Evolutionary conservation across 1,284 basidiomycete species (phyloP), one percentile per base, ranked within the genome.

Genomic region (Cystobasidiaceae sp.): DNA sequence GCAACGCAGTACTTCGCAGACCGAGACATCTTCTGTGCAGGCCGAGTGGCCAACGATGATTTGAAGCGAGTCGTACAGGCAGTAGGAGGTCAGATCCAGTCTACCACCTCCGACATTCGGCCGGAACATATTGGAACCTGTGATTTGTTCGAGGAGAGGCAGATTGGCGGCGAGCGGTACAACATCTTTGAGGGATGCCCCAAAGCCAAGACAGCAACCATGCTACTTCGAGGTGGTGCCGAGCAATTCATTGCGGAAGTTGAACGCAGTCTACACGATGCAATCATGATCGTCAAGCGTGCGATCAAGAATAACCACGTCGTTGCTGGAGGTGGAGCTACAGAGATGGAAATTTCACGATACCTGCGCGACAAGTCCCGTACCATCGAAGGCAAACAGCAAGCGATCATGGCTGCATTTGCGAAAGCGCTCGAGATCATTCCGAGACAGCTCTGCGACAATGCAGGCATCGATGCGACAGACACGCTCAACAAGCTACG

Each of bases 1-100:
- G 96, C 96, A 3, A 98, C 96, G 2, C 96, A 98, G 76, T 99
- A 93, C 87, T 99, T 99, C 77, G 94, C 96, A 50, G 96, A 98
- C 80, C 87, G 96, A 49, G 88, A 97, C 76, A 97, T 99, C 74
- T 99, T 99, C 83, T 98, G 96, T 72, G 96, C 96, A 63, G 96
- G 96, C 55, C 89, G 96, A 67, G 96, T 99, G 28, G 84, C 88
- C 25, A 85, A 86, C 3, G 91, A 85, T 54, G 96, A 99, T 78
- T 82, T 99, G 69, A 88, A 92, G 75, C 84, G 96, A 62, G 94
- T 97, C 2, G 89, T 93, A 19, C 90, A 97, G 76, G 96, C 96
- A 33, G 91, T 93, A 37, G 96, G 96, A 48, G 96, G 96, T 8
- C 85, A 90, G 25, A 83, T 97, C 64, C 96, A 98, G 77, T 93